Evolutionary conservation across 140 eudicot species (phyloP), one percentile per base, ranked within the genome.

Genomic region (Cichorium intybus): DNA sequence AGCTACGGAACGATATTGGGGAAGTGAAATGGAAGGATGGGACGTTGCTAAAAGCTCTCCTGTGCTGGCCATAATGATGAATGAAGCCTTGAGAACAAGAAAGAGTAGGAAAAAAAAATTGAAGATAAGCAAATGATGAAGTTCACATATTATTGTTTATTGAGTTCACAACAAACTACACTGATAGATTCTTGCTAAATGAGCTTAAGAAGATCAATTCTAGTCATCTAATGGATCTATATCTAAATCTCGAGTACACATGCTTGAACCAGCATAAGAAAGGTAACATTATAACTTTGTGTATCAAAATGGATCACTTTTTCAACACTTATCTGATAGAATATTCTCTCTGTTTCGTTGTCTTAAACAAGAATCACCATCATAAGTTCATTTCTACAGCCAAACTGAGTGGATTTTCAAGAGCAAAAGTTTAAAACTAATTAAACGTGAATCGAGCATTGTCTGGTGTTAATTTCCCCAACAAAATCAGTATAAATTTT

Each of bases 1-100:
- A 37, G 62, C 60, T 61, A 47, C 55, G 57, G 83, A 24, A 60
- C 18, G 69, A 59, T 62, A 63, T 33, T 72, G 76, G 34, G 96
- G 81, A 48, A 80, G 74, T 37, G 73, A 64, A 56, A 69, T 18
- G 33, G 85, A 71, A 17, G 96, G 82, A 46, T 74, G 84, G 14
- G 95, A 80, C 56, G 67, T n/a, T 34, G 90, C 56, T 76, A 74
- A 61, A 18, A 82, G 51, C 58, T 80, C 87, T 56, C 76, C 87
- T 84, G 88, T 73, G 83, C 75, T 65, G 75, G 55, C 84, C 87
- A 74, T 78, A 72, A 81, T 65, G 73, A 77, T 60, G 73, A 64
- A 77, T 60, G 73, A 64, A 60, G 62, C 87, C 84, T 81, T 78
- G 62, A 60, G 82, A 50, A 53, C 59, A 70, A 56, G 63, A 70